Evolutionary conservation across 148 eudicot genomes (phyloP).

Genomic region (Linanthus parryae): DNA sequence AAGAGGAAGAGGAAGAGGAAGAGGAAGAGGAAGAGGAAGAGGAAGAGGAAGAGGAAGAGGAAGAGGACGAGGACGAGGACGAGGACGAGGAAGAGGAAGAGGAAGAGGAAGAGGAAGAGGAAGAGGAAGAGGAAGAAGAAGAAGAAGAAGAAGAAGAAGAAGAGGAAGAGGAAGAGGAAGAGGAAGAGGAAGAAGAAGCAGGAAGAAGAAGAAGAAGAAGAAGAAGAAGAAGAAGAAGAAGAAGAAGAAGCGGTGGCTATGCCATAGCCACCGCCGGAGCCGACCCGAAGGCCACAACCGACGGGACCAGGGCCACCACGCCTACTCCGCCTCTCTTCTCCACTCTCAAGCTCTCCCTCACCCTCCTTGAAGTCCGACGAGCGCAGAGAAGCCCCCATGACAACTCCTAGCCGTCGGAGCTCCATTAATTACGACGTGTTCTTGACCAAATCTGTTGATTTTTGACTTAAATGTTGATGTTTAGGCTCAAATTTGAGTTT

Average conservation of each 20-base stretch:
- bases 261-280: too few species aligned
- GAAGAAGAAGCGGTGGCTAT: neutral
- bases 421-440: too few species aligned
- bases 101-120: neutral
- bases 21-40: neutral
- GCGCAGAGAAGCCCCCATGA: too few species aligned
- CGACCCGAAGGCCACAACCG: too few species aligned
- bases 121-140: neutral
- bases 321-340: too few species aligned
- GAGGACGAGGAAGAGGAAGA: neutral
- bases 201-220: constrained; percentile 1
- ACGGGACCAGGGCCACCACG: too few species aligned
- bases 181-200: neutral
- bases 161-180: neutral
- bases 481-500: too few species aligned
- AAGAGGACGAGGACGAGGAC: neutral
- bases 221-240: neutral
- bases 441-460: too few species aligned
- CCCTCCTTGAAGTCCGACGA: too few species aligned
- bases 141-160: neutral
- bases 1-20: neutral
- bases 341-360: too few species aligned
- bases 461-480: too few species aligned
- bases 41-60: neutral
- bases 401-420: too few species aligned